A percentile compares a stretch with the other conserved stretches of the same genome.
phyloP scores from a whole-genome alignment of 192 early-diverging fungal species.

The Entomortierella beljakovae region DNA sequence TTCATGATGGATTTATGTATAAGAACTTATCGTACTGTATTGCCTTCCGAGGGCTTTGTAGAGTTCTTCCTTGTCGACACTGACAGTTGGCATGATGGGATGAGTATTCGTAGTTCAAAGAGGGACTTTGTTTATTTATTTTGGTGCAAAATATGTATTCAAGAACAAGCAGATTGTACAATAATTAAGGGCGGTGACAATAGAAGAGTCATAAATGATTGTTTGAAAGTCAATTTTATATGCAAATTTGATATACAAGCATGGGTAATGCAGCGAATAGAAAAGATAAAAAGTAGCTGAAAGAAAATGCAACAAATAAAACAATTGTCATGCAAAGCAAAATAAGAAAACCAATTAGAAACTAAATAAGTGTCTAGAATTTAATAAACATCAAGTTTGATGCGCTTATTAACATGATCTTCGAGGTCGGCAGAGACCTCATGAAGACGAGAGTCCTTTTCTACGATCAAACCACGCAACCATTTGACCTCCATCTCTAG shows the following conservation, averaged over 20 bases:
- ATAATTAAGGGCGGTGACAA: no score
- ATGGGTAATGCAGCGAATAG: no score
- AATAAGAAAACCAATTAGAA: no score
- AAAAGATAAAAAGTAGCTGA: no score
- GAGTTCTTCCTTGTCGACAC: constrained; percentile 91
- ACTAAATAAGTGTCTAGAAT: neutral
- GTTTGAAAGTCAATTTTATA: no score
- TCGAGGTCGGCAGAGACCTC: constrained; percentile 40
- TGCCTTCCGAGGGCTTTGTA: constrained; percentile 82
- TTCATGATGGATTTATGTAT: neutral
- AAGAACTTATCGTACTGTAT: constrained; percentile 71
- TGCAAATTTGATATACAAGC: no score
- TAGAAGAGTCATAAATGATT: no score
- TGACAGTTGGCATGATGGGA: constrained; percentile 91
- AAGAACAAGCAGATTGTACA: neutral
- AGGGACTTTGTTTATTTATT: neutral
- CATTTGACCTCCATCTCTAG: constrained; percentile 93
- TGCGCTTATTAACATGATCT: constrained; percentile 45
- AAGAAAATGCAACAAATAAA: no score
- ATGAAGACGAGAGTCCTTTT: constrained; percentile 70
- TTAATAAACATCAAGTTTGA: constrained; percentile 54
- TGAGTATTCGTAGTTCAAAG: constrained; percentile 5
- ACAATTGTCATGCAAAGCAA: no score
- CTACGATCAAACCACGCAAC: constrained; percentile 87
- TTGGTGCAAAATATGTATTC: no score